Evolutionary conservation across 2,329 filamentous ascomycete species (phyloP), one percentile per base, ranked within the genome.

Genomic region (Fusarium papillatum): DNA sequence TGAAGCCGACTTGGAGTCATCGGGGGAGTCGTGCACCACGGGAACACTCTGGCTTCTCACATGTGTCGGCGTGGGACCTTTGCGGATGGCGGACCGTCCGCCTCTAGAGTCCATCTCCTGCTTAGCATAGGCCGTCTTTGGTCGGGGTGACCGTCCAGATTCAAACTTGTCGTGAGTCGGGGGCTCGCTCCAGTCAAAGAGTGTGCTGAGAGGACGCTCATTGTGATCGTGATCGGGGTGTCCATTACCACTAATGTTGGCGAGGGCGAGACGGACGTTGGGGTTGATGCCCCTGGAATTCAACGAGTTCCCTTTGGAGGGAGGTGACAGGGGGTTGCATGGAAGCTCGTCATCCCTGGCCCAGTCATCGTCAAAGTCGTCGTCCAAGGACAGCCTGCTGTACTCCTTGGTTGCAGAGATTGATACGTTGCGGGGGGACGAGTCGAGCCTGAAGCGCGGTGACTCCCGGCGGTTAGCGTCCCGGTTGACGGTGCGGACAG

Each of bases 31-130:
- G 39, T 93, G 92, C 5, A 91, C 89, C 17, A 94, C 89, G 6
- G 94, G 94, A 2, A 96, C 94, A 82, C 94, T 96, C 82, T 96
- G 94, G 81, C 94, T 96, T 73, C 94, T 91, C 57, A 95, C 90
- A 81, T 96, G 94, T 66, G 91, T 89, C 17, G 90, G 91, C 69
- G 88, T 90, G n/a, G 93, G 93, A 3, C 90, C 90, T 80, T 93
- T 93, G 36, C 94, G 92, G 71, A 89, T 91, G 26, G 90, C 86
- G 59, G 91, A 86, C 64, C 94, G 91, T 72, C 94, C 94, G 60
- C 93, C 93, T 83, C 94, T 89, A 76, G 90, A 85, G 81, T 95
- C 93, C 71, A 91, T 85, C 78, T 94, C 90, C 76, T 95, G 94
- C 83, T 95, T 95, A 17, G 92, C 92, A 81, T 95, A 93, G 43